Percentiles rank a stretch among this genome's conserved stretches.
These are phyloP conservation scores for Artemisia annua DNA, from an alignment of 129 eudicot species.

Conservation along the genomic window DNA sequence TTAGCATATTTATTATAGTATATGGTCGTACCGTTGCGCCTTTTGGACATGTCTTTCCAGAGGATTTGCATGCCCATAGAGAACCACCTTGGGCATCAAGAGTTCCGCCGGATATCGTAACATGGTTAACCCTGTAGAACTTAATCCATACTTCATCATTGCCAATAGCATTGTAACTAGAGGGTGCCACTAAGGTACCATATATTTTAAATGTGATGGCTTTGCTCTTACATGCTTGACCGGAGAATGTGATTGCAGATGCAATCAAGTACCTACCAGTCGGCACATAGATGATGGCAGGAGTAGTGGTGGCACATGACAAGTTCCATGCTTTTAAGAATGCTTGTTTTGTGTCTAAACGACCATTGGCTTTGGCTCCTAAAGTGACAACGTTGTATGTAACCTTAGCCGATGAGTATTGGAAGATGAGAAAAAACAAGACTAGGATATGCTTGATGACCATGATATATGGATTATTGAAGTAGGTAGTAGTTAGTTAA, in stretches of 20 bases:
- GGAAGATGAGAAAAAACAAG: background rate
- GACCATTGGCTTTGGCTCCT: slow-evolving; percentile 5
- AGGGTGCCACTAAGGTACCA: slow-evolving; percentile 21
- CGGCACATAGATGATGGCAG: slow-evolving; percentile 8
- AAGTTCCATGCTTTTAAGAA: no score
- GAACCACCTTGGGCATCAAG: slow-evolving; percentile 10
- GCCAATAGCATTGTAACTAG: slow-evolving; percentile 17
- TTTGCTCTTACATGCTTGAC: slow-evolving; percentile 14
- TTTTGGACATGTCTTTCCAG: slow-evolving; percentile 52
- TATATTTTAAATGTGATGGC: slow-evolving; percentile 9
- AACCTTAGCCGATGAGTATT: slow-evolving; percentile 7
- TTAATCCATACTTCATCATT: slow-evolving; percentile 41
- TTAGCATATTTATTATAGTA: background rate
- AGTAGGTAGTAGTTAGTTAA: background rate
- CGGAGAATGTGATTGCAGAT: slow-evolving; percentile 7
- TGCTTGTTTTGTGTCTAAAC: no score
- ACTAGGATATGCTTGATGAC: background rate
- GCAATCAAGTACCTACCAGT: slow-evolving; percentile 17
- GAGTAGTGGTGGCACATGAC: background rate
- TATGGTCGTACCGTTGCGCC: slow-evolving; percentile 54
- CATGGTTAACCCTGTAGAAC: slow-evolving; percentile 40
- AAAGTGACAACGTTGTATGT: background rate
- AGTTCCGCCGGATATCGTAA: slow-evolving; percentile 8
- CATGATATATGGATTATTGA: background rate
- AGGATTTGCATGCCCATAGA: slow-evolving; percentile 47